These are phyloP conservation scores for Cyberlindnera galapagoensis DNA, from an alignment of 805 yeast genomes.

Conservation along the genomic window DNA sequence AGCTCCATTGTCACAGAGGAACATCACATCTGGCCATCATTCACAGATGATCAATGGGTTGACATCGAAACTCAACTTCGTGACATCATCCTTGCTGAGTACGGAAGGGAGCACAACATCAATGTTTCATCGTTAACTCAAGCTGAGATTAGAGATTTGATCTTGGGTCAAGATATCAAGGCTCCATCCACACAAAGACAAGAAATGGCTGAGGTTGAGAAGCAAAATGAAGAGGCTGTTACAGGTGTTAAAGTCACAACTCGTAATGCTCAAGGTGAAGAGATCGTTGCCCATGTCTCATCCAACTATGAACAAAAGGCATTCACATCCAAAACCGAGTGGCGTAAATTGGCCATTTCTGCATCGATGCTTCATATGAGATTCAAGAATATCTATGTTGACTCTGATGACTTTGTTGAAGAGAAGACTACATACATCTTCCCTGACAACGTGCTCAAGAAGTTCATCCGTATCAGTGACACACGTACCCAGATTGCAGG, in stretches of 20 bases:
- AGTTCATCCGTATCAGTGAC: constrained; percentile 77
- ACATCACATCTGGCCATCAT: constrained; percentile 92
- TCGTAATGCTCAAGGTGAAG: constrained; percentile 92
- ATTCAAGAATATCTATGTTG: constrained; percentile 65
- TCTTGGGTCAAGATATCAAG: constrained; percentile 86
- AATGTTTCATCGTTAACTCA: constrained; percentile 85
- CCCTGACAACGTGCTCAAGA: constrained; percentile 75
- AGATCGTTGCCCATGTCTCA: constrained; percentile 89
- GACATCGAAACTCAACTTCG: constrained; percentile 81
- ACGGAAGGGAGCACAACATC: constrained; percentile 78
- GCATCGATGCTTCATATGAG: constrained; percentile 67
- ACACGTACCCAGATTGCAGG: constrained; percentile 79
- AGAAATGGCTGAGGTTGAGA: constrained; percentile 72
- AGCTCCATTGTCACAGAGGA: constrained; percentile 59
- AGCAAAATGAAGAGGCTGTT: constrained; percentile 33
- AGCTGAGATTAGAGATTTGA: constrained; percentile 87
- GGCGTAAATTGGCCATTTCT: constrained; percentile 85
- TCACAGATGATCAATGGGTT: constrained; percentile 86
- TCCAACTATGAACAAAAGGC: constrained; percentile 79
- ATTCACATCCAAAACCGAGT: constrained; percentile 79
- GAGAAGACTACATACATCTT: constrained; percentile 62
- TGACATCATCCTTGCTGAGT: constrained; percentile 80
- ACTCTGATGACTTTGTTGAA: constrained; percentile 58
- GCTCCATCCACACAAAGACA: constrained; percentile 88
- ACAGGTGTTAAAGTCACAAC: constrained; percentile 69